Conservation (phyloP, 23 red algal genomes). For the Rhodosorus marinus region DNA sequence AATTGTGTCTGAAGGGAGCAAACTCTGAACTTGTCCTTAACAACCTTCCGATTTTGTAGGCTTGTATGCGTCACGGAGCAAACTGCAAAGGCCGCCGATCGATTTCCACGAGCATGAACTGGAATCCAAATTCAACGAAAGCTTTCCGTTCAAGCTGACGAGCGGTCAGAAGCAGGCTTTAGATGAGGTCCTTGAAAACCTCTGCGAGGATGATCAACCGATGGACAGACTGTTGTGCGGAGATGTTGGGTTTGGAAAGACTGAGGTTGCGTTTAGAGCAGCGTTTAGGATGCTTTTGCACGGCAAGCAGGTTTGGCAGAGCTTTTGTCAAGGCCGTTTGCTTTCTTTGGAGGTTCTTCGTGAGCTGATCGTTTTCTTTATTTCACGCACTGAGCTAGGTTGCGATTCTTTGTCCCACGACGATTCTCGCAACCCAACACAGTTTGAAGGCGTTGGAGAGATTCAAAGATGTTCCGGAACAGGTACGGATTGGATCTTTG, state of each 20-base stretch:
- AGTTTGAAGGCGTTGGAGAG: conserved; percentile 35
- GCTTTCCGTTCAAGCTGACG: conserved; percentile 37
- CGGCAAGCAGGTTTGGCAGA: conserved; percentile 67
- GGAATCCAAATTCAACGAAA: conserved; percentile 8
- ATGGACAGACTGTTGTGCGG: conserved; percentile 95
- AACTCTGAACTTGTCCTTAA: conserved; percentile 27
- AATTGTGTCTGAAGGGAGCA: conserved; percentile 9
- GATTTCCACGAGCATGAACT: conserved; percentile 15
- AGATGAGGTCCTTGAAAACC: conserved; percentile 35
- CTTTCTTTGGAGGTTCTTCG: too few species aligned
- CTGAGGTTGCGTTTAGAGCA: conserved; percentile 85
- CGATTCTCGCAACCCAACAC: conserved; percentile 85
- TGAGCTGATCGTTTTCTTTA: too few species aligned
- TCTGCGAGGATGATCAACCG: conserved; percentile 33
- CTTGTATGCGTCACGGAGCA: conserved; percentile 39
- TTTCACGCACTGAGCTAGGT: too few species aligned
- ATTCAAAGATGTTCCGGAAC: not conserved
- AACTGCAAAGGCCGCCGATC: conserved; percentile 17
- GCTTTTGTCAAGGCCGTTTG: too few species aligned
- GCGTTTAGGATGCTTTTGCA: conserved; percentile 36
- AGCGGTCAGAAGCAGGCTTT: conserved; percentile 40
- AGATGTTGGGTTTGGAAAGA: conserved; percentile 98
- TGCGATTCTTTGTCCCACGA: conserved; percentile 73
- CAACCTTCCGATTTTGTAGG: conserved; percentile 43
- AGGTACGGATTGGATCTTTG: conserved; percentile 3